Conservation (phyloP, 208 protist genomes). For the Strigomonas culicis region DNA sequence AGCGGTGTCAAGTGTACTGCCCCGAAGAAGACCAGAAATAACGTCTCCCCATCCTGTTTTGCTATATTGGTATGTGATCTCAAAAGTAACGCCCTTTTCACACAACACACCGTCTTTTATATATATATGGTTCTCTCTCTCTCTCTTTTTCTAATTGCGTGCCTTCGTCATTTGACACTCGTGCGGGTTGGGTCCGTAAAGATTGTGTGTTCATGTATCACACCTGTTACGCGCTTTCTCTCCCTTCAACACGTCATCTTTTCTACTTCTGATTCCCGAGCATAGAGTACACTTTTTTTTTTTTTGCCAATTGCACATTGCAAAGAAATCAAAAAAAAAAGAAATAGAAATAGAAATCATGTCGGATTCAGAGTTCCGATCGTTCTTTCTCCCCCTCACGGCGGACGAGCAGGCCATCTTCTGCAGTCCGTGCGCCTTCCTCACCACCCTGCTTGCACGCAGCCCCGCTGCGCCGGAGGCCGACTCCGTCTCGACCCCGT, state of each 20-base stretch:
- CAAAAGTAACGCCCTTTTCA: neutral
- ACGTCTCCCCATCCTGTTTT: too few relatives aligned
- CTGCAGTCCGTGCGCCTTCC: conserved; percentile 15
- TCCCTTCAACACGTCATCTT: neutral
- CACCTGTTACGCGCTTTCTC: neutral
- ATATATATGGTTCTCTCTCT: neutral
- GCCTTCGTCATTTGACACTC: too few relatives aligned
- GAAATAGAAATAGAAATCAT: conserved; percentile 6
- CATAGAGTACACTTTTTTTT: conserved; percentile 1
- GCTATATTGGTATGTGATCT: too few relatives aligned
- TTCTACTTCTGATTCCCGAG: neutral
- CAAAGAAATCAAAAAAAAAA: conserved; percentile 4
- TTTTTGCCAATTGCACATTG: conserved; percentile 2
- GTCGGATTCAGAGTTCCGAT: conserved; percentile 5
- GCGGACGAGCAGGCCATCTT: conserved; percentile 31
- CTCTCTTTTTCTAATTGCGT: too few relatives aligned
- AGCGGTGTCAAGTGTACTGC: conserved; percentile 80
- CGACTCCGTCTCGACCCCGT: neutral
- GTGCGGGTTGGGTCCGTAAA: too few relatives aligned
- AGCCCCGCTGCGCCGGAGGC: conserved; percentile 8
- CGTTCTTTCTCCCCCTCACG: conserved; percentile 24
- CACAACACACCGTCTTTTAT: neutral
- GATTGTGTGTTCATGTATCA: too few relatives aligned
- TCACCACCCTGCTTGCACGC: conserved; percentile 6
- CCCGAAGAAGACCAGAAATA: conserved; percentile 75